A percentile compares a stretch with the other conserved stretches of the same genome.
phyloP scores from a whole-genome alignment of 495 filamentous ascomycete species.

The Podospora conica region DNA sequence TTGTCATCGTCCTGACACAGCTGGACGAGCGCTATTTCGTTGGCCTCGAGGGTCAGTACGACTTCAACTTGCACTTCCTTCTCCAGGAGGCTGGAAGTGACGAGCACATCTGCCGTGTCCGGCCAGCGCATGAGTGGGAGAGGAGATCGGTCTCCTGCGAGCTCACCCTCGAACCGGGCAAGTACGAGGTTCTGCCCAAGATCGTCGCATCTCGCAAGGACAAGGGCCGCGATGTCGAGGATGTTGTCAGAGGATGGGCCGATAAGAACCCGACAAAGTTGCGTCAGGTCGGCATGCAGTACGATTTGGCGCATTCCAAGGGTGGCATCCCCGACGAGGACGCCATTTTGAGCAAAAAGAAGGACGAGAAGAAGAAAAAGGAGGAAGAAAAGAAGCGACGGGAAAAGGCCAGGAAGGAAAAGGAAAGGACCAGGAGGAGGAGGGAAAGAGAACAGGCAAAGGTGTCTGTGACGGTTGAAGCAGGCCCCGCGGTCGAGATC shows the following conservation, averaged over 20 bases:
- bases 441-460: constrained; percentile 8
- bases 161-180: constrained; percentile 62
- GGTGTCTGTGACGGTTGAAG: neutral
- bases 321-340: constrained; percentile 62
- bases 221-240: constrained; percentile 44
- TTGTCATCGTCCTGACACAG: constrained; percentile 60
- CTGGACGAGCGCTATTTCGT: constrained; percentile 67
- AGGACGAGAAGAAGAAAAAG: constrained; percentile 26
- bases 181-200: constrained; percentile 67
- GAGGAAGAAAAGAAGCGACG: constrained; percentile 20
- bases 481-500: neutral
- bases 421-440: constrained; percentile 40
- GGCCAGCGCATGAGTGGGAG: constrained; percentile 50
- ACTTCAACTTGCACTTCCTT: constrained; percentile 63
- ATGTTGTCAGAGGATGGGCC: constrained; percentile 52
- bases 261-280: constrained; percentile 59
- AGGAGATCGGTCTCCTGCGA: constrained; percentile 66
- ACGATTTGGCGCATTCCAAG: constrained; percentile 66
- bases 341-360: constrained; percentile 49
- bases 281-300: constrained; percentile 62
- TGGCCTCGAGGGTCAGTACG: constrained; percentile 63
- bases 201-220: constrained; percentile 53
- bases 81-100: constrained; percentile 61
- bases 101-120: constrained; percentile 65
- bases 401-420: constrained; percentile 22